These are phyloP conservation scores for Plasmodium sp. DNA, from an alignment of 169 alveolate species.

Conservation along the genomic window DNA sequence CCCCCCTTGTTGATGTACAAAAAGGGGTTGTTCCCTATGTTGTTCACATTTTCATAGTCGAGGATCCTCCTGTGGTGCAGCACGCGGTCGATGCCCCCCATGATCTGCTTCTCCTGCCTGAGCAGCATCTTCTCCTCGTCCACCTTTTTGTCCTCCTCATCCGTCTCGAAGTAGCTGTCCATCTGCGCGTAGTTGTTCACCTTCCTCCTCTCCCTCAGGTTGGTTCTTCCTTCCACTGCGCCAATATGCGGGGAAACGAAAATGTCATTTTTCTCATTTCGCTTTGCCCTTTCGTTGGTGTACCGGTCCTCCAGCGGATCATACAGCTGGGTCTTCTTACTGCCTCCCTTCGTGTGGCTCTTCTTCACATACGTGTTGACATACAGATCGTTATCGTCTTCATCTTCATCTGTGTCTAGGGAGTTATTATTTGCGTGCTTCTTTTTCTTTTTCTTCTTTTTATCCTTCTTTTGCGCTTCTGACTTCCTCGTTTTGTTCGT, in stretches of 20 bases:
- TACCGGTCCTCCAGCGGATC: conserved; percentile 45
- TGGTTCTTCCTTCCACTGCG: conserved; percentile 52
- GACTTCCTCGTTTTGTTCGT: not conserved
- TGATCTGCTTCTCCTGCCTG: conserved; percentile 74
- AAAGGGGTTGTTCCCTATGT: conserved; percentile 47
- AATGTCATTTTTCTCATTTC: conserved; percentile 46
- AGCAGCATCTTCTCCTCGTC: conserved; percentile 71
- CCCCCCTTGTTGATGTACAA: conserved; percentile 36
- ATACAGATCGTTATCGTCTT: conserved; percentile 54
- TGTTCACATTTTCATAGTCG: conserved; percentile 48
- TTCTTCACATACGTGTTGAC: conserved; percentile 65
- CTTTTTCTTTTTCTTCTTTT: conserved; percentile 8
- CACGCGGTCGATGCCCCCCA: conserved; percentile 86
- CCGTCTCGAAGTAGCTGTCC: conserved; percentile 62
- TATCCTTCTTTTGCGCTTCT: conserved; percentile 10
- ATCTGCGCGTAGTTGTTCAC: conserved; percentile 59
- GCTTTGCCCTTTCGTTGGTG: conserved; percentile 19
- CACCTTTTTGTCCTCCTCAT: conserved; percentile 71
- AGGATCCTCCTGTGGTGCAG: conserved; percentile 78
- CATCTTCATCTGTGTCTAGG: conserved; percentile 24
- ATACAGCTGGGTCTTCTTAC: not conserved
- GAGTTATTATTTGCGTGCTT: conserved; percentile 2
- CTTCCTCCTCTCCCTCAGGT: conserved; percentile 58
- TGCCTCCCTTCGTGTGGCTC: conserved; percentile 4
- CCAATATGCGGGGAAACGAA: conserved; percentile 68